Evolutionary conservation across 305 asterid species (phyloP), one percentile per base, ranked within the genome.

Genomic region (Rubia peregrina): DNA sequence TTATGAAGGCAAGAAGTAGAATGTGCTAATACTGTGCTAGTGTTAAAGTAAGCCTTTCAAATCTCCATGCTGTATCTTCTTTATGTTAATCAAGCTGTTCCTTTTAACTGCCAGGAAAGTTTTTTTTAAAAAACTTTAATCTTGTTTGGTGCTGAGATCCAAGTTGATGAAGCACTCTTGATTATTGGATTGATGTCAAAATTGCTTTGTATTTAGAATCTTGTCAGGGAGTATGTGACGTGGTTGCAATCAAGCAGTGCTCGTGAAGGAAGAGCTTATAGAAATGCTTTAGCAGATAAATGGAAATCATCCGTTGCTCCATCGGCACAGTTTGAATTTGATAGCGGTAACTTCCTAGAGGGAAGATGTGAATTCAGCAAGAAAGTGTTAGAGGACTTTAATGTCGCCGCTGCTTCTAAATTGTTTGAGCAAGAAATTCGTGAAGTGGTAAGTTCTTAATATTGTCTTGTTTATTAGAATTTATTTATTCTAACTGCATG

Each of bases 371-470:
- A 86, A 46, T 76, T 71, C 65, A 80, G 91, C 74, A 72, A 77
- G 75, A 76, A 78, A 80, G 88, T 86, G 76, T 49, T 95, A 22
- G 85, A 76, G 59, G 89, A 89, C 73, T 92, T 95, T 77, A 90
- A 95, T 83, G 87, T 88, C n/a, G 76, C 89, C 56, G 96, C 99
- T 79, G 98, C 97, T 74, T 87, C 96, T 48, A 95, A 87, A 81
- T 71, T 92, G 81, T 90, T 95, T 43, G 98, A 95, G 76, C 96
- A 90, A 85, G 96, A 91, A 85, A 90, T 91, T 64, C 95, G 98
- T 69, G 96, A 95, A 95, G 89, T 77, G 81, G 98, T 89, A 75
- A 77, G 86, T 75, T 62, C 14, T 74, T 61, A 56, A 30, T 22
- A 49, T 12, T 11, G 33, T 17, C 64, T 30, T 26, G 72, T 63